These are phyloP conservation scores for Phenoliferia sp. DNA, from an alignment of 1,284 basidiomycete genomes.

Conservation along the genomic window DNA sequence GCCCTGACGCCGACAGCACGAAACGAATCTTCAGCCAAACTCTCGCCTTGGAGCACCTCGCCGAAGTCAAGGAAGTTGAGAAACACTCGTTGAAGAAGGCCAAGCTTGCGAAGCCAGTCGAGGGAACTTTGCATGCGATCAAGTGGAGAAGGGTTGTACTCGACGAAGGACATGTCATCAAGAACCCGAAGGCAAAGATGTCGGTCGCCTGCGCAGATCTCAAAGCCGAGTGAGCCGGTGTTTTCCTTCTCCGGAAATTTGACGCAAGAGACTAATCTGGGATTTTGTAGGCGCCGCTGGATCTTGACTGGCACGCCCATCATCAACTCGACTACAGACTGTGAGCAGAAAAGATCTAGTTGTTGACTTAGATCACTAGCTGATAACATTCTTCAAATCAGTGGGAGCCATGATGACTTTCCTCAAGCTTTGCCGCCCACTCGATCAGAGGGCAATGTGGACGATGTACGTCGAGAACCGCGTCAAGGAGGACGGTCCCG, in stretches of 20 bases:
- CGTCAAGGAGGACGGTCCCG: constrained; percentile 7
- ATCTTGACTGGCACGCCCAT: constrained; percentile 79
- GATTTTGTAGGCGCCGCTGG: constrained; percentile 25
- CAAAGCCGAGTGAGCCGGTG: constrained; percentile 66
- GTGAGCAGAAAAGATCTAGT: constrained; percentile 3
- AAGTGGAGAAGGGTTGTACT: constrained; percentile 82
- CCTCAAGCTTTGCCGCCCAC: constrained; percentile 69
- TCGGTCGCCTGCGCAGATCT: constrained; percentile 64
- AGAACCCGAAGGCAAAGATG: constrained; percentile 80
- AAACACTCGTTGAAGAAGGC: constrained; percentile 29
- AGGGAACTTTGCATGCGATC: constrained; percentile 57
- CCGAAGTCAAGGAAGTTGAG: constrained; percentile 21
- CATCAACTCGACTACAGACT: constrained; percentile 69
- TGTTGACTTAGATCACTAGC: background rate
- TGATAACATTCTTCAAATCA: background rate
- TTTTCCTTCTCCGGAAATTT: background rate
- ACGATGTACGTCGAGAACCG: constrained; percentile 59
- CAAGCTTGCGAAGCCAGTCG: constrained; percentile 47
- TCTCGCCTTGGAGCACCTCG: constrained; percentile 15
- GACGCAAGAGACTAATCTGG: constrained; percentile 4
- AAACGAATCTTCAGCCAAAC: constrained; percentile 15
- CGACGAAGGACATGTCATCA: constrained; percentile 81
- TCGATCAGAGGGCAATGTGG: constrained; percentile 62
- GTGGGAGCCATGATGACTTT: constrained; percentile 60
- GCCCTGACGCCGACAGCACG: background rate